These are phyloP conservation scores for Cornus florida DNA, from an alignment of 148 eudicot species.

Conservation along the genomic window DNA sequence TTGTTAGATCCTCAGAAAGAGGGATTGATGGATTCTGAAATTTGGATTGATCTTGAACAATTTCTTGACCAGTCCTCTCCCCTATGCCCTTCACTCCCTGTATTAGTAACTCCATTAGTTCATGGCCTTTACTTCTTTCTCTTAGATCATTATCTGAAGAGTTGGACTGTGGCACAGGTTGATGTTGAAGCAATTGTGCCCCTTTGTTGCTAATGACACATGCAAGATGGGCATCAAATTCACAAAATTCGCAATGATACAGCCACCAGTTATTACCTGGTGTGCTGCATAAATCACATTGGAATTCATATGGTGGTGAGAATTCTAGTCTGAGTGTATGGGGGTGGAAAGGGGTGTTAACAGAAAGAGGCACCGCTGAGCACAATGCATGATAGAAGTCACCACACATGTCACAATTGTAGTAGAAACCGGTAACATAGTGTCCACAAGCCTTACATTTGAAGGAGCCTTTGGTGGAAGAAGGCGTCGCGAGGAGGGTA, in stretches of 20 bases:
- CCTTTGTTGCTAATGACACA: slow-evolving; percentile 31
- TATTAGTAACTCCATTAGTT: slow-evolving; percentile 34
- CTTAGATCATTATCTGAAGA: neutral
- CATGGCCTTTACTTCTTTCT: slow-evolving; percentile 3
- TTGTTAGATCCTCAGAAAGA: slow-evolving; percentile 12
- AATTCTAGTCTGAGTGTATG: slow-evolving; percentile 31
- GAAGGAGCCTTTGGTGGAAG: slow-evolving; percentile 1
- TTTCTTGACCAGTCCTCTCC: neutral
- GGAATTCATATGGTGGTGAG: slow-evolving; percentile 35
- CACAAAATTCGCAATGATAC: slow-evolving; percentile 33
- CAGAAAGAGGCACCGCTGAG: slow-evolving; percentile 31
- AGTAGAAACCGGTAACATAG: slow-evolving; percentile 25
- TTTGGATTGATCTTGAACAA: neutral
- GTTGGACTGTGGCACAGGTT: neutral
- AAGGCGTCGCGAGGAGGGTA: slow-evolving; percentile 20
- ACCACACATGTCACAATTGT: slow-evolving; percentile 27
- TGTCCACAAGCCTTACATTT: slow-evolving; percentile 31
- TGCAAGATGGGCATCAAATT: slow-evolving; percentile 37
- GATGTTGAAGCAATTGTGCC: slow-evolving; percentile 12
- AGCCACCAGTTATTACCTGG: slow-evolving; percentile 36
- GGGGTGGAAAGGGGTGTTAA: slow-evolving; percentile 29
- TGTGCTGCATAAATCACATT: slow-evolving; percentile 32
- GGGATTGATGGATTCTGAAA: slow-evolving; percentile 2
- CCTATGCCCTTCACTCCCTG: slow-evolving; percentile 11
- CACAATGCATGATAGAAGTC: slow-evolving; percentile 34